These are phyloP conservation scores for Cladosporium velox DNA, from an alignment of 2,329 filamentous ascomycete species.

Conservation along the genomic window DNA sequence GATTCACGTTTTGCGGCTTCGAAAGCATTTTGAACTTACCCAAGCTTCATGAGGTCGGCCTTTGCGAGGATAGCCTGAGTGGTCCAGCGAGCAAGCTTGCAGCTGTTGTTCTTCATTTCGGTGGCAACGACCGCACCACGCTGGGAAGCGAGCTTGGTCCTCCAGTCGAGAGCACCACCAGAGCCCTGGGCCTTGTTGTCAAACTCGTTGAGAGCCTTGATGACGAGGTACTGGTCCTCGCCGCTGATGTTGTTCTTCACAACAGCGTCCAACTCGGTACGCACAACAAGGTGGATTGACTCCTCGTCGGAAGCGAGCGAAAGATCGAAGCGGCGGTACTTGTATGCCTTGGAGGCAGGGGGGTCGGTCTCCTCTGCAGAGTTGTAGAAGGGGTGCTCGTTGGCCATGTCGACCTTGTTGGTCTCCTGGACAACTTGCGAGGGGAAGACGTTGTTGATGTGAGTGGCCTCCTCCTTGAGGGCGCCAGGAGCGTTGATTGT, in stretches of 20 bases:
- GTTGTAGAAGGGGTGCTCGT: slow-evolving; percentile 98
- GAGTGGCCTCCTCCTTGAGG: slow-evolving; percentile 93
- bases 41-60: slow-evolving; percentile 98
- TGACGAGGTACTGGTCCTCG: slow-evolving; percentile 85
- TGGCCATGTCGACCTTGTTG: slow-evolving; percentile 77
- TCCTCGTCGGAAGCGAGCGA: slow-evolving; percentile 89
- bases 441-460: slow-evolving; percentile 99
- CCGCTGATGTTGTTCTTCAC: slow-evolving; percentile 92
- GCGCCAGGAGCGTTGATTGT: slow-evolving; percentile 90
- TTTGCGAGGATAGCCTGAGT: slow-evolving; percentile 94
- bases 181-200: slow-evolving; percentile 96
- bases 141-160: slow-evolving; percentile 89
- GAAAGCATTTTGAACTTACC: slow-evolving; percentile 57
- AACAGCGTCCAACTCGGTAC: slow-evolving; percentile 92
- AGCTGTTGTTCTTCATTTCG: slow-evolving; percentile 99
- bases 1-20: background rate
- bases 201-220: slow-evolving; percentile 98
- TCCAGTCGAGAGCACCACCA: slow-evolving; percentile 94
- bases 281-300: slow-evolving; percentile 87
- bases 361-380: slow-evolving; percentile 88
- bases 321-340: slow-evolving; percentile 95
- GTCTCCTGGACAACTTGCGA: slow-evolving; percentile 89
- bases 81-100: slow-evolving; percentile 97
- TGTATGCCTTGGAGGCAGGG: slow-evolving; percentile 94
- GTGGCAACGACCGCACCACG: slow-evolving; percentile 96